Evolutionary conservation across 371 early-diverging fungal genomes (phyloP), one percentile per base, ranked within the genome.

Genomic region (Blastocladiella emersonii): DNA sequence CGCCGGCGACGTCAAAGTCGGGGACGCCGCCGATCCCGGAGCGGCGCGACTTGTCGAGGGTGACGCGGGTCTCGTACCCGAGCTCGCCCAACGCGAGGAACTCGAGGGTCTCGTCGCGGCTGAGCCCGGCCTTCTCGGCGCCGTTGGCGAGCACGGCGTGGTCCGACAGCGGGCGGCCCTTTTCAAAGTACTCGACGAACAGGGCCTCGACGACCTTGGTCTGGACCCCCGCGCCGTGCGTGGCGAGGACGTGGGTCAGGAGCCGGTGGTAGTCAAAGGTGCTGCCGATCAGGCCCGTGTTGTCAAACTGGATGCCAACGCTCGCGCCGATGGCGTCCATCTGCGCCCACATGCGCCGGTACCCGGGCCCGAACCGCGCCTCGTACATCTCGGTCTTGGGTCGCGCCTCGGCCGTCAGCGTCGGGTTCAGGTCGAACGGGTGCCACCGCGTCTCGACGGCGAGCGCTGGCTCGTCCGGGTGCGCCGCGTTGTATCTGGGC

Each of bases 11-110:
- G 12, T 72, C 78, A 65, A 80, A 82, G 64, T 81, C 70, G 41
- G 89, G 89, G 19, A 89, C 89, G 34, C 89, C 88, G 49, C 70
- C 67, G 8, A 87, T 71, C 12, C 84, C 76, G 17, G 70, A 56
- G 10, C 66, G 35, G 35, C 66, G 70, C 8, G 76, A 74, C 13
- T 67, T 56, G 34, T 67, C 61, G 34, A 84, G 70, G 34, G 72
- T 72, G 12, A 66, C 64, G 55, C 72, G 66, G 30, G 83, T 72
- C 43, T 75, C 76, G 19, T 73, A 68, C 0, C 68, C 67, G 37
- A 79, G 83, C 32, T 82, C 69, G 37, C 71, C 71, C 34, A 82
- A 78, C 15, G 74, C 71, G 45, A 87, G 62, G 61, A 75, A 86
- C n/a, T 63, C 67, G 56, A 72, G 63, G 0, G 73, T 70, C 63